Conservation (phyloP, 306 rosid species). For the Phaseolus lunatus region DNA sequence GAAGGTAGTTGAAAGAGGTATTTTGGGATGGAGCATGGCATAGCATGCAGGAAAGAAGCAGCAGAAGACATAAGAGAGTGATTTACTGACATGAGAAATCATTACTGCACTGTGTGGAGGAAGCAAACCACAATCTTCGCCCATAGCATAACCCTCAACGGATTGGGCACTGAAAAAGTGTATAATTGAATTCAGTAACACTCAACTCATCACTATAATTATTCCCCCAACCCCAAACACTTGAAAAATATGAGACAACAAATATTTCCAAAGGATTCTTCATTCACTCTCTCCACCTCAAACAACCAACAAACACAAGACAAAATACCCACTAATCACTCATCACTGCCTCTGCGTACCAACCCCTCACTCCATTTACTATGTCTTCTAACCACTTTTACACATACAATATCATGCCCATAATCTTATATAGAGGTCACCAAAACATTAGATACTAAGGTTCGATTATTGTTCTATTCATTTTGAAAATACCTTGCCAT, state of each 20-base stretch:
- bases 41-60: too few species aligned
- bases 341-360: slow-evolving; percentile 13
- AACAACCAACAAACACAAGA: slow-evolving; percentile 18
- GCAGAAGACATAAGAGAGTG: slow-evolving; percentile 12
- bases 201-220: not conserved
- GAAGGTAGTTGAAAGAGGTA: too few species aligned
- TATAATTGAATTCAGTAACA: slow-evolving; percentile 28
- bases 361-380: too few species aligned
- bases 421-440: too few species aligned
- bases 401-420: too few species aligned
- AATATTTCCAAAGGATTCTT: not conserved
- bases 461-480: too few species aligned
- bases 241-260: slow-evolving; percentile 19
- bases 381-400: too few species aligned
- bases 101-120: slow-evolving; percentile 14
- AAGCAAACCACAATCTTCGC: slow-evolving; percentile 40
- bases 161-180: not conserved
- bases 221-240: slow-evolving; percentile 21
- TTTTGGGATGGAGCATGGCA: too few species aligned
- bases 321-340: slow-evolving; percentile 31
- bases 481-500: too few species aligned
- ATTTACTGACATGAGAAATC: slow-evolving; percentile 45
- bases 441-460: too few species aligned
- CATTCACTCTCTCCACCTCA: not conserved
- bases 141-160: not conserved